Evolutionary conservation across 176 grass and related monocot species (phyloP).

Genomic region (Sorghum bicolor): Sorghum_bicolor_NCBIv3 NC_012872.2:63582501-63583000

Average conservation of each 20-base stretch:
- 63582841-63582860: no score
- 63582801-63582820: no score
- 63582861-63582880: no score
- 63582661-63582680: slow-evolving; percentile 5
- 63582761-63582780: no score
- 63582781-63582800: no score
- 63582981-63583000: background rate
- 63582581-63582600: background rate
- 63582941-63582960: no score
- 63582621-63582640: background rate
- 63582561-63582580: background rate
- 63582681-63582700: background rate
- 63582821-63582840: no score
- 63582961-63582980: no score
- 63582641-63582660: background rate
- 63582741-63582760: no score
- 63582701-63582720: background rate
- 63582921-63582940: no score
- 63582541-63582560: background rate
- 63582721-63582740: slow-evolving; percentile 15
- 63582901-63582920: no score
- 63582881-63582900: no score
- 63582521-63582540: background rate
- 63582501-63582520: background rate
- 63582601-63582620: background rate